Evolutionary conservation across 257 asterid species (phyloP), one percentile per base, ranked within the genome.

Genomic region (Capsicum rhomboideum): DNA sequence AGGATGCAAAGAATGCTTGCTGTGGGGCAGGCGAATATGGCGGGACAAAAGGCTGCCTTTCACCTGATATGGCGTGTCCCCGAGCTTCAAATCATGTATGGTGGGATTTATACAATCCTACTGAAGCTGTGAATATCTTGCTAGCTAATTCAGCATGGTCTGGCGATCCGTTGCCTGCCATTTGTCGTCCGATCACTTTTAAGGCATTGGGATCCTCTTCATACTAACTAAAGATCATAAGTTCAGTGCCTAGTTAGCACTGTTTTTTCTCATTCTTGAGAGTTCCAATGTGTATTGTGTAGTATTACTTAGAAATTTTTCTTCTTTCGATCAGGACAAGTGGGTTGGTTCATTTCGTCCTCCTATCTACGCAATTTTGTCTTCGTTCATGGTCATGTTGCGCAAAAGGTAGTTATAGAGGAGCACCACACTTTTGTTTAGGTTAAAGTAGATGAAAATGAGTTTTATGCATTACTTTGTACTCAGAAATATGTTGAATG

Each of bases 71-170:
- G 89, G 93, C 92, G 0, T 91, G 95, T 82, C 26, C 21, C 0
- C 88, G 82, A 6, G 84, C 93, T 80, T 89, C 90, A 46, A 75
- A 31, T 18, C 91, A 85, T 63, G 85, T 93, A 31, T 93, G 97
- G 97, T 93, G 97, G 97, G 97, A 93, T 88, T 83, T 87, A 28
- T 88, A 85, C 82, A 93, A 93, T 29, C 95, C 91, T n/a, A 91
- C 95, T 61, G 91, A 93, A 14, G 54, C 84, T 10, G 81, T 93
- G 11, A 88, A 93, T 87, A 52, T 91, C 9, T 82, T 91, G 80
- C 61, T 93, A 17, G 95, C 95, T 52, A 88, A 84, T 56, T 88
- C 95, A 7, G 88, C 90, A 12, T 93, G 93, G 93, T 89, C 92
- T 0, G 90, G 89, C 42, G 66, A 68, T 2, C 95, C 92, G 4